phyloP scores from a whole-genome alignment of 2,329 filamentous ascomycete genomes.

The Hypoxylon sp. region DNA sequence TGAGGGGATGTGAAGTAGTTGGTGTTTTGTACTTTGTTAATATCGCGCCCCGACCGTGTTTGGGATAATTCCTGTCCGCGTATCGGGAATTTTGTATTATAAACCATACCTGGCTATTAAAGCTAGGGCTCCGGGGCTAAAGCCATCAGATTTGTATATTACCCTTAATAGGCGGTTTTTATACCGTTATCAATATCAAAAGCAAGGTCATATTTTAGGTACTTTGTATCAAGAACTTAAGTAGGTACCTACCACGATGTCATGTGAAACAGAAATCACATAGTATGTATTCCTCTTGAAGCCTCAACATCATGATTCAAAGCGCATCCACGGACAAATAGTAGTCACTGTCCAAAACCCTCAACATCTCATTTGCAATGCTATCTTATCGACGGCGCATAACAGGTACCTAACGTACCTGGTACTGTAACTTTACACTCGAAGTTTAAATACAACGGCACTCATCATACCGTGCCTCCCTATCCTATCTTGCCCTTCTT shows the following conservation, averaged over 20 bases:
- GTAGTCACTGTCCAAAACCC: not conserved
- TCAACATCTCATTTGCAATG: slow-evolving; percentile 21
- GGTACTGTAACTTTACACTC: slow-evolving; percentile 38
- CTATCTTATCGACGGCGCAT: slow-evolving; percentile 12
- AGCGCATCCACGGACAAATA: not conserved
- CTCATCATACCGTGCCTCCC: slow-evolving; percentile 9
- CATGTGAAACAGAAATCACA: not conserved
- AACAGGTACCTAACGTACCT: slow-evolving; percentile 23
- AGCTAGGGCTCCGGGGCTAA: too few relatives aligned
- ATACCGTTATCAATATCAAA: not conserved
- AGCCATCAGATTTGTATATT: not conserved
- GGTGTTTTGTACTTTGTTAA: not conserved
- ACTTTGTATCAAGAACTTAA: too few relatives aligned
- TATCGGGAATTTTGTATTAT: slow-evolving; percentile 2
- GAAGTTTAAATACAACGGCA: slow-evolving; percentile 40
- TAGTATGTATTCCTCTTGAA: not conserved
- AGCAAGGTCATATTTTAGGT: not conserved
- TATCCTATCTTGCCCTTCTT: not conserved
- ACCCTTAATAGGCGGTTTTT: not conserved
- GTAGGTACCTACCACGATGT: not conserved
- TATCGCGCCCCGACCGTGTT: not conserved
- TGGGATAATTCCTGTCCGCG: not conserved
- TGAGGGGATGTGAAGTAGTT: not conserved
- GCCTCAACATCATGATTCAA: not conserved
- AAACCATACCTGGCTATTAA: slow-evolving; percentile 3